These are phyloP conservation scores for Hypoxylon subgilvum DNA, from an alignment of 495 filamentous ascomycete species.

Conservation along the genomic window DNA sequence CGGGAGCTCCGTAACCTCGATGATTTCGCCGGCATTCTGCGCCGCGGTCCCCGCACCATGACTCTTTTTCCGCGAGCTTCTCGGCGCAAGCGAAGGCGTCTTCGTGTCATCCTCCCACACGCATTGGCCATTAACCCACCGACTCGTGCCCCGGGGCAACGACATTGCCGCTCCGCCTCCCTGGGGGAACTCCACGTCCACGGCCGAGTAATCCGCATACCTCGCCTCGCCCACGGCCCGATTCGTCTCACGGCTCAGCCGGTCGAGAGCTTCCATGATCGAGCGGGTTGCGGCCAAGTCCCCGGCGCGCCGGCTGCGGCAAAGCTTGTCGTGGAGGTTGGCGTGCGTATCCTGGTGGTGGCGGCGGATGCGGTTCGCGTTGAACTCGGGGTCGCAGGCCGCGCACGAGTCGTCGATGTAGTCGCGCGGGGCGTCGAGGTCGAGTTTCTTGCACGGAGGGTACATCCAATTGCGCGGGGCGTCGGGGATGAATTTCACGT, in stretches of 20 bases:
- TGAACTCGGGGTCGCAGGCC: slow-evolving; percentile 31
- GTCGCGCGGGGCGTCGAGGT: background rate
- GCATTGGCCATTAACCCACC: slow-evolving; percentile 25
- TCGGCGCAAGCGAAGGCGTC: no score
- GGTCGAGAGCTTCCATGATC: background rate
- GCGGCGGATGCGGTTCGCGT: slow-evolving; percentile 10
- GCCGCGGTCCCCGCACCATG: no score
- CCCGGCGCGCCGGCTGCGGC: background rate
- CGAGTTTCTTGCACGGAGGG: background rate
- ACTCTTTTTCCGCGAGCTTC: no score
- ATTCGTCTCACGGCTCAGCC: background rate
- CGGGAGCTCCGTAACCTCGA: no score
- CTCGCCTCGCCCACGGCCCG: slow-evolving; percentile 3
- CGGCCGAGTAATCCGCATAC: background rate
- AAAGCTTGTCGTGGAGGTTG: slow-evolving; percentile 4
- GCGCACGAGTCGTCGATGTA: slow-evolving; percentile 39
- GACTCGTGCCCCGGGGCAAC: slow-evolving; percentile 1
- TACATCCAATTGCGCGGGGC: slow-evolving; percentile 16
- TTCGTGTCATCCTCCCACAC: slow-evolving; percentile 13
- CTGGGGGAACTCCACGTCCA: slow-evolving; percentile 16
- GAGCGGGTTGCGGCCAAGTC: background rate
- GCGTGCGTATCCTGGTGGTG: background rate
- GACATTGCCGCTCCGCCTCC: no score
- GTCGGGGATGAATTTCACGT: background rate
- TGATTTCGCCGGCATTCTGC: no score